Evolutionary conservation across 2,329 filamentous ascomycete species (phyloP).

Genomic region (Talaromyces verruculosus): DNA sequence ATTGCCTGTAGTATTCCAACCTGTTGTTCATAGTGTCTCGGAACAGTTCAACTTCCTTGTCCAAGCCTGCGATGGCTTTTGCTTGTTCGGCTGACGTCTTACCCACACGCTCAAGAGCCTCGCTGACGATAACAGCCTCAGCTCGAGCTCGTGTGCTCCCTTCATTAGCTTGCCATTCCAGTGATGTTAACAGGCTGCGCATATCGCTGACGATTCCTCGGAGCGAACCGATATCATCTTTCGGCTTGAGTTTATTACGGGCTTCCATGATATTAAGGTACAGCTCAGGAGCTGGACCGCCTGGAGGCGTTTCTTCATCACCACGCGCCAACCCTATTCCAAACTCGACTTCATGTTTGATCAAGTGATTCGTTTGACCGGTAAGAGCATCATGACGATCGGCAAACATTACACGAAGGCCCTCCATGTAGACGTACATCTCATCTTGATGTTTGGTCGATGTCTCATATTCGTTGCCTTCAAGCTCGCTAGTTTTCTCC

Average conservation of each 20-base stretch:
- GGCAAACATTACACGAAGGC: constrained; percentile 70
- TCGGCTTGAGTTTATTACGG: constrained; percentile 47
- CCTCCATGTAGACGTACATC: constrained; percentile 81
- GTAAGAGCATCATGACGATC: constrained; percentile 76
- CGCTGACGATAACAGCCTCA: constrained; percentile 66
- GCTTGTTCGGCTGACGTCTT: constrained; percentile 53
- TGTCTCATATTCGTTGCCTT: constrained; percentile 85
- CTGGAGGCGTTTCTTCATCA: constrained; percentile 42
- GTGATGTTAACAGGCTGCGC: constrained; percentile 60
- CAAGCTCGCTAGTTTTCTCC: constrained; percentile 70
- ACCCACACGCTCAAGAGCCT: constrained; percentile 62
- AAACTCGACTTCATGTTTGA: constrained; percentile 68
- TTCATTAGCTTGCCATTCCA: constrained; percentile 58
- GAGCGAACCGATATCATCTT: constrained; percentile 61
- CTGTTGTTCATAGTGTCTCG: constrained; percentile 78
- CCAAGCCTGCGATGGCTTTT: constrained; percentile 51
- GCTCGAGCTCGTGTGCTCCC: constrained; percentile 57
- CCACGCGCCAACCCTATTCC: constrained; percentile 62
- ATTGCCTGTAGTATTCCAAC: constrained; percentile 83
- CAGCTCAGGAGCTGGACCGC: constrained; percentile 69
- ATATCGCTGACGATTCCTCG: constrained; percentile 69
- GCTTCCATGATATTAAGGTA: constrained; percentile 51
- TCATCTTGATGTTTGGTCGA: constrained; percentile 87
- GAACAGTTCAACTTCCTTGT: constrained; percentile 72
- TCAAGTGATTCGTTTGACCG: constrained; percentile 72